These are phyloP conservation scores for Colletotrichum incanum DNA, from an alignment of 2,329 filamentous ascomycete species.

Conservation along the genomic window DNA sequence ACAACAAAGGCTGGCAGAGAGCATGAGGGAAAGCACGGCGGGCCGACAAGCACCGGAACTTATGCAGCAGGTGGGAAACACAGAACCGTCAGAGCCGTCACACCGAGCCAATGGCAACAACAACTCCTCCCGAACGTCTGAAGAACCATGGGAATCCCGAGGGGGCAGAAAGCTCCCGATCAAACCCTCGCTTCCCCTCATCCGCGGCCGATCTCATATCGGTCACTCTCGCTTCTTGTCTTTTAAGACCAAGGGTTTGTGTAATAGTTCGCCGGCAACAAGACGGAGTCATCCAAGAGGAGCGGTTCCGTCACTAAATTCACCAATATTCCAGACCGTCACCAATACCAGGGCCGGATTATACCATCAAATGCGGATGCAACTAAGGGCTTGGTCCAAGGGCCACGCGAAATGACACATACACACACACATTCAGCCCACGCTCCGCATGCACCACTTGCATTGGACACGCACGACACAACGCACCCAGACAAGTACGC, in stretches of 20 bases:
- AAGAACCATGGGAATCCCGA: neutral
- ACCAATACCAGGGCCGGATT: constrained; percentile 35
- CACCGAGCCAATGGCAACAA: constrained; percentile 16
- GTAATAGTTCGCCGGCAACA: constrained; percentile 30
- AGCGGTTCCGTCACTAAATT: neutral
- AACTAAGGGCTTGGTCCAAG: constrained; percentile 30
- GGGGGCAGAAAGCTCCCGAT: constrained; percentile 9
- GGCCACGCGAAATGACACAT: constrained; percentile 41
- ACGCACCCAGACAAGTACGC: constrained; percentile 24
- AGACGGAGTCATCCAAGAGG: constrained; percentile 16
- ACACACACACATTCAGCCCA: constrained; percentile 6
- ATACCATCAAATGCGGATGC: constrained; percentile 41
- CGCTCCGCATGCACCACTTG: constrained; percentile 31
- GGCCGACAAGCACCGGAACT: neutral
- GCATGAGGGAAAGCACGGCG: constrained; percentile 3
- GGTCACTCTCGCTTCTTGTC: constrained; percentile 24
- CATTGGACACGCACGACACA: constrained; percentile 21
- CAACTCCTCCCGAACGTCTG: constrained; percentile 5
- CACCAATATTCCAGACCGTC: constrained; percentile 6
- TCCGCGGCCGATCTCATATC: neutral
- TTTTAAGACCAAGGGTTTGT: constrained; percentile 33
- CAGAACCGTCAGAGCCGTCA: neutral
- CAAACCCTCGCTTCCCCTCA: neutral
- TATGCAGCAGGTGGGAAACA: constrained; percentile 7
- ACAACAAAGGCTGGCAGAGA: neutral